These are phyloP conservation scores for Aspergillus sclerotialis DNA, from an alignment of 2,329 filamentous ascomycete genomes.

Conservation along the genomic window DNA sequence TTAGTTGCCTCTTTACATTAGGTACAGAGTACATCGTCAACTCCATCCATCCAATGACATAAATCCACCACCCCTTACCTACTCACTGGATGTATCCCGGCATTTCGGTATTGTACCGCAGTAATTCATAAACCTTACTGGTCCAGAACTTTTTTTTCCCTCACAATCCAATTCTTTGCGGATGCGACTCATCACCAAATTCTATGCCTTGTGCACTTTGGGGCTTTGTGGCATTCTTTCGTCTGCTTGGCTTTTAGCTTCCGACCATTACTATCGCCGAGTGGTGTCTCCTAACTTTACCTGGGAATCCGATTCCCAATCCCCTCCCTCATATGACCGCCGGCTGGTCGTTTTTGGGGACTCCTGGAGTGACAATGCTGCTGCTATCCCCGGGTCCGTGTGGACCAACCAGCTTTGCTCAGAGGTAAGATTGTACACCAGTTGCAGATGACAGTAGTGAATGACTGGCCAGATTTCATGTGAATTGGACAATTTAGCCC, in stretches of 20 bases:
- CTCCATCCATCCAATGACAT: too few relatives aligned
- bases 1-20: too few relatives aligned
- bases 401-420: conserved; percentile 33
- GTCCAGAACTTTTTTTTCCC: not conserved
- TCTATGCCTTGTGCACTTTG: conserved; percentile 24
- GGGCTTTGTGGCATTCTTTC: conserved; percentile 23
- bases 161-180: conserved; percentile 8
- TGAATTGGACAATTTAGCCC: conserved; percentile 26
- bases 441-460: conserved; percentile 1
- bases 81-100: too few relatives aligned
- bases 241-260: conserved; percentile 21
- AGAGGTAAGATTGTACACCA: conserved; percentile 17
- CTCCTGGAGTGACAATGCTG: conserved; percentile 31
- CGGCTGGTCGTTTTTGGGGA: conserved; percentile 34
- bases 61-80: too few relatives aligned
- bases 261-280: conserved; percentile 15
- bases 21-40: too few relatives aligned
- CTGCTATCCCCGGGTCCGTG: conserved; percentile 18
- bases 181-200: conserved; percentile 23
- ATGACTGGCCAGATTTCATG: conserved; percentile 21
- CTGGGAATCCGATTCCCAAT: conserved; percentile 12
- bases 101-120: too few relatives aligned
- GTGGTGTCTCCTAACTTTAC: conserved; percentile 10
- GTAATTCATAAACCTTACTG: too few relatives aligned
- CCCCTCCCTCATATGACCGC: conserved; percentile 16